Base-by-base conservation (phyloP, 805 yeast genomes). In the Osmozyma mogii region DNA sequence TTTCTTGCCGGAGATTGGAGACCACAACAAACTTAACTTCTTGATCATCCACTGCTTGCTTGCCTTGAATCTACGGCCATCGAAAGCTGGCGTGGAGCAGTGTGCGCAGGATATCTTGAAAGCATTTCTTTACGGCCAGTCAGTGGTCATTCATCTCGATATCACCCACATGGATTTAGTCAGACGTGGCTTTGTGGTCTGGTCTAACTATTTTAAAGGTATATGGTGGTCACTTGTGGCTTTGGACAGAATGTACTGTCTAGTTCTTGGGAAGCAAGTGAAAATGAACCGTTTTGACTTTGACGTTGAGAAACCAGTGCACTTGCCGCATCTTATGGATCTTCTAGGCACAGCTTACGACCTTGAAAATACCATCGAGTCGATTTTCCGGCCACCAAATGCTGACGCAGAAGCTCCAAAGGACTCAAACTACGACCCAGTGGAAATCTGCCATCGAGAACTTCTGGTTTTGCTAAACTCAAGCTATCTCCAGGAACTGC, bases 1-100 rank as follows among this genome's bases (percentile, higher is more conserved):
- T 9, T 37, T 47, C 17, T 35, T 46, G 22, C 52, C 52, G 2
- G 49, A 46, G 20, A 26, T 49, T 9, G 52, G 45, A 4, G 51
- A 47, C 31, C 34, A 45, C 3, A 50, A 45, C 12, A 42, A 42
- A 23, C 36, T 49, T 10, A 25, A 43, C 2, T 22, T 47, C 9
- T 32, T 49, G 14, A 30, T 39, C 14, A 38, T 45, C 9, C 49
- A 38, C 35, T 40, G 46, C 13, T 34, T 49, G 13, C 35, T 49
- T 13, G 31, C 42, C 9, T 32, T 43, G 4, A 39, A 40, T 30
- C 46, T 40, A 27, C 39, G 37, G 21, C 41, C 37, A 29, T 45
- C 43, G 32, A 41, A 40, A 27, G 35, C 31, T 27, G 54, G 54
- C 8, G 43, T 39, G 24, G 52, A 47, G 26, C 47, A 41, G 30